Evolutionary conservation across 208 protist genomes (phyloP).

Genomic region (Leptomonas seymouri): DNA sequence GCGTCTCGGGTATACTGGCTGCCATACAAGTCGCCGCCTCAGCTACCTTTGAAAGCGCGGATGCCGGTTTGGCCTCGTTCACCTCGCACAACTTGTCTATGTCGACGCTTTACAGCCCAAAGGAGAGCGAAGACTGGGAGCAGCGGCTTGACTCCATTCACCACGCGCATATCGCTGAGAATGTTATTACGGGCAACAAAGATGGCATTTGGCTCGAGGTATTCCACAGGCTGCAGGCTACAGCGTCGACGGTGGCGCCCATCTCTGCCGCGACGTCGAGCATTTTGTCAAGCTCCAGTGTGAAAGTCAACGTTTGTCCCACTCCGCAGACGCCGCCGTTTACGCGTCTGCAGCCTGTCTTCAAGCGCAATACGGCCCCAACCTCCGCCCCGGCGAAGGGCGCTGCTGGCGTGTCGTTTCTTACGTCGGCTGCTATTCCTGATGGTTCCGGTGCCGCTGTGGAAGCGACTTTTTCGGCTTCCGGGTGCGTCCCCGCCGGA

Average conservation of each 20-base stretch:
- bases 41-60: conserved; percentile 21
- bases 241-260: background rate
- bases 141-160: conserved; percentile 46
- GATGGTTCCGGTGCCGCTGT: background rate
- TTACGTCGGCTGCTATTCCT: background rate
- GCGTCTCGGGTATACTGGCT: conserved; percentile 37
- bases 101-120: conserved; percentile 9
- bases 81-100: conserved; percentile 22
- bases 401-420: background rate
- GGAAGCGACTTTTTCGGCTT: too few species aligned
- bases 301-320: background rate
- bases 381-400: background rate
- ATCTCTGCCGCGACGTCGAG: background rate
- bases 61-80: conserved; percentile 27
- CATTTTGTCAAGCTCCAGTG: background rate
- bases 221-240: conserved; percentile 40
- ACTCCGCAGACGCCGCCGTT: background rate
- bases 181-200: conserved; percentile 40
- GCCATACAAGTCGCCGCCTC: conserved; percentile 35
- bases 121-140: conserved; percentile 22
- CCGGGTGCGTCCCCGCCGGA: background rate
- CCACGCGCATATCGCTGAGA: conserved; percentile 42
- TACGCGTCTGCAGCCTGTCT: background rate
- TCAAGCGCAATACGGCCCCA: background rate
- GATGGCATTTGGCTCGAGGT: conserved; percentile 52